These are phyloP conservation scores for Dothideomycetes sp. DNA, from an alignment of 2,329 filamentous ascomycete genomes.

Conservation along the genomic window DNA sequence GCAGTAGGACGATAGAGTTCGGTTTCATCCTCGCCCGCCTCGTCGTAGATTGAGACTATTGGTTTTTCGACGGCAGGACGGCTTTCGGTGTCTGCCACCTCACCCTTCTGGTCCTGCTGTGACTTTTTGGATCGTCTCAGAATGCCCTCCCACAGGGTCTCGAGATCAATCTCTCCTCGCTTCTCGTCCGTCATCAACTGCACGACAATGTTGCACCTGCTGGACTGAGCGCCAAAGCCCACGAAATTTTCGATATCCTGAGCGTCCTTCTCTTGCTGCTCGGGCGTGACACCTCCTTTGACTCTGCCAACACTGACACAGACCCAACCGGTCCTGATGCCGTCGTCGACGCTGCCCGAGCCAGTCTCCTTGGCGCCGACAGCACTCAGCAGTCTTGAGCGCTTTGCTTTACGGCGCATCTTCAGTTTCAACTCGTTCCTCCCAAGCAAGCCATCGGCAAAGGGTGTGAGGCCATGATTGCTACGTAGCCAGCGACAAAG, in stretches of 20 bases:
- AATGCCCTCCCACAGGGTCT: slow-evolving; percentile 48
- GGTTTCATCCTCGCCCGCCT: no score
- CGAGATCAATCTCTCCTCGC: slow-evolving; percentile 54
- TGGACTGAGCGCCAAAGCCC: slow-evolving; percentile 58
- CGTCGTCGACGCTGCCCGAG: slow-evolving; percentile 60
- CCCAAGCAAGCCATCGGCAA: slow-evolving; percentile 79
- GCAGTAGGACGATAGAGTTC: background rate
- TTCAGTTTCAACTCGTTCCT: slow-evolving; percentile 87
- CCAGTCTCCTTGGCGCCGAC: slow-evolving; percentile 48
- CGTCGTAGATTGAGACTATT: no score
- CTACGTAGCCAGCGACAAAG: slow-evolving; percentile 75
- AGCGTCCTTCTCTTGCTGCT: slow-evolving; percentile 16
- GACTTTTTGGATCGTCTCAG: slow-evolving; percentile 30
- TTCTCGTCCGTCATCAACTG: slow-evolving; percentile 65
- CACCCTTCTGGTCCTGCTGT: slow-evolving; percentile 11
- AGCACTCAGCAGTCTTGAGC: slow-evolving; percentile 68
- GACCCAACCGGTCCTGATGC: slow-evolving; percentile 88
- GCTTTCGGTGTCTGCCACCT: slow-evolving; percentile 6
- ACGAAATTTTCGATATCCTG: slow-evolving; percentile 44
- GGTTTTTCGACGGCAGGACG: no score
- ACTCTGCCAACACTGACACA: slow-evolving; percentile 79
- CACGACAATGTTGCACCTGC: slow-evolving; percentile 53
- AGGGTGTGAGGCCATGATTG: slow-evolving; percentile 59
- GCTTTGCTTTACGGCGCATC: slow-evolving; percentile 66
- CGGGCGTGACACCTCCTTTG: slow-evolving; percentile 52